Conservation (phyloP, 345 rosid species). For the Eucalyptus curtisii region DNA sequence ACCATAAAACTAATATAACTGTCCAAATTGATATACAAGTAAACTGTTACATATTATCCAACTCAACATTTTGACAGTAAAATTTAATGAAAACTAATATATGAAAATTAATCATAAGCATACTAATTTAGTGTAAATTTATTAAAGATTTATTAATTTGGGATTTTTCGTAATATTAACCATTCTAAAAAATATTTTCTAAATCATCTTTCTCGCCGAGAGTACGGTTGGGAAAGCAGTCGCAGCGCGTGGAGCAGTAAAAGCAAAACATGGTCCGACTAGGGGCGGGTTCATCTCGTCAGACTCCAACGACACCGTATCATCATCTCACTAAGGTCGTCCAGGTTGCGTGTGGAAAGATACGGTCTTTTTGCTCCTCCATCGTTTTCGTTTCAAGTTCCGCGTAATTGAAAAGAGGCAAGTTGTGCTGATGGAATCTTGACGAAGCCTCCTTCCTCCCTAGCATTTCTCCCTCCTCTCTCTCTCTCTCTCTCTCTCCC, state of each 20-base stretch:
- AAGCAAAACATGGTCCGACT: background rate
- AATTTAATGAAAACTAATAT: no score
- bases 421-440: background rate
- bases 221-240: background rate
- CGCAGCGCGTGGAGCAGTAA: background rate
- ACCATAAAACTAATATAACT: no score
- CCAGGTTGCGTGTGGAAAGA: background rate
- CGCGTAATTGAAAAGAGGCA: background rate
- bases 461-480: background rate
- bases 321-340: background rate
- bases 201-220: background rate
- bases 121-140: no score
- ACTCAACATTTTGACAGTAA: no score
- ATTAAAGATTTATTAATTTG: no score
- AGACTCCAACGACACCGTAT: background rate
- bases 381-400: background rate
- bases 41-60: rapidly evolving
- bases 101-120: no score
- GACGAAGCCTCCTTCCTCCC: background rate
- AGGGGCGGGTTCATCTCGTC: background rate
- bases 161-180: background rate
- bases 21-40: rapidly evolving
- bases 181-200: background rate
- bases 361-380: background rate
- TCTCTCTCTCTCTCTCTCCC: background rate